A percentile compares a stretch with the other conserved stretches of the same genome.
phyloP scores from a whole-genome alignment of 164 flowering plant species.

The Tetracentron sinense region DNA sequence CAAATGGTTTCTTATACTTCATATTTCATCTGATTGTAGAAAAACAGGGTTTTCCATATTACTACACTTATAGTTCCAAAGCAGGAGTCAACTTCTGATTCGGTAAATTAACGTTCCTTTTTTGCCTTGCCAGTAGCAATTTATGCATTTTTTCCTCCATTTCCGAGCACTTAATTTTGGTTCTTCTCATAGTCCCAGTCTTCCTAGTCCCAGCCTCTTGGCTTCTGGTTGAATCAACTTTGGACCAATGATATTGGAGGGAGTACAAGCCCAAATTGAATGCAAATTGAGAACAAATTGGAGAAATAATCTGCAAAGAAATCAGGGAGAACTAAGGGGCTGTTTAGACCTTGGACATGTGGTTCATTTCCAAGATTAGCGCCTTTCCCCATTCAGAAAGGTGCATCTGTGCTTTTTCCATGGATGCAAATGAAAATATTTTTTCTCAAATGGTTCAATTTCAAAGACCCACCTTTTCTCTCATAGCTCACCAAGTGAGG shows the following conservation, averaged over 20 bases:
- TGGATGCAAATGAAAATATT: background rate
- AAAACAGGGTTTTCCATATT: constrained; percentile 72
- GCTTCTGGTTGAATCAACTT: background rate
- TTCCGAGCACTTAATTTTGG: background rate
- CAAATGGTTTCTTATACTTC: constrained; percentile 2
- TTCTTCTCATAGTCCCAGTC: background rate
- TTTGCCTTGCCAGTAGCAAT: background rate
- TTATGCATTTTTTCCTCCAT: background rate
- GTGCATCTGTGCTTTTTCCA: background rate
- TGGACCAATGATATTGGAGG: background rate
- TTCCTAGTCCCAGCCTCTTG: background rate
- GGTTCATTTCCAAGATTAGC: constrained; percentile 1
- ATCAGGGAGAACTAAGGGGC: background rate
- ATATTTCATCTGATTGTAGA: too few species aligned
- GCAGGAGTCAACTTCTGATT: constrained; percentile 91
- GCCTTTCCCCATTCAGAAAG: background rate
- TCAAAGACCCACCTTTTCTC: too few species aligned
- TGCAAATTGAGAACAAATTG: background rate
- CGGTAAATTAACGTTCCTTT: constrained; percentile 44
- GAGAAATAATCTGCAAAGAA: background rate
- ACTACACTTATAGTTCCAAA: constrained; percentile 93
- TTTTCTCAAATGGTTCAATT: too few species aligned
- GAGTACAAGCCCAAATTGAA: background rate
- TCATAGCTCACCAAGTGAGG: too few species aligned
- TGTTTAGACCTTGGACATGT: background rate